Evolutionary conservation across 2,329 filamentous ascomycete genomes (phyloP).

Genomic region (Colletotrichum agaves): DNA sequence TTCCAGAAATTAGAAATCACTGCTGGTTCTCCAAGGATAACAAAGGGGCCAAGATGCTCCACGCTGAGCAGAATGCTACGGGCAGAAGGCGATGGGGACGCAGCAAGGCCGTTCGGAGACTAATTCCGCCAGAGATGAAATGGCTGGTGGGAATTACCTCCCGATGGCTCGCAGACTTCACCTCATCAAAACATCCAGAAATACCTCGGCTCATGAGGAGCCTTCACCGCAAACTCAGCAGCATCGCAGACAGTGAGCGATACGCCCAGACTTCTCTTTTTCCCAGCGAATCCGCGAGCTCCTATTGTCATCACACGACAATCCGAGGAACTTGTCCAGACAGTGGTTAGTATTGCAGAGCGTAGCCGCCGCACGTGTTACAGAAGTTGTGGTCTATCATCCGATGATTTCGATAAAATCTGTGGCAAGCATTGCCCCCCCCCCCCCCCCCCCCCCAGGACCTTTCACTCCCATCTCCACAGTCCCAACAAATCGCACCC

Average conservation of each 20-base stretch:
- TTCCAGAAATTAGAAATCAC: background rate
- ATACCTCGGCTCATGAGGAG: background rate
- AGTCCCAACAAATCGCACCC: background rate
- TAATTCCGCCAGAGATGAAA: constrained; percentile 1
- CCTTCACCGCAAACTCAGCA: background rate
- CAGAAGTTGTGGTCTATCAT: background rate
- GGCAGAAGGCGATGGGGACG: background rate
- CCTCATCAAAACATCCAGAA: background rate
- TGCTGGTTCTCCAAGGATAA: background rate
- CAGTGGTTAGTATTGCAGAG: too few species aligned
- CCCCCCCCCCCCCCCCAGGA: too few species aligned
- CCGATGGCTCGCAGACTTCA: background rate
- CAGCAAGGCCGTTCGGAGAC: background rate
- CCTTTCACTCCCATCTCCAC: background rate
- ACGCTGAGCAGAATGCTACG: background rate
- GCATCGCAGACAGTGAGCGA: background rate
- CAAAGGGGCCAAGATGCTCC: background rate
- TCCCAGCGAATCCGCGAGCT: background rate
- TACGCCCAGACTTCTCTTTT: too few species aligned
- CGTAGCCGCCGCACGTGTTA: background rate
- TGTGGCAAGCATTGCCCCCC: background rate
- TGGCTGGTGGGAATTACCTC: background rate
- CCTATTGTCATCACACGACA: too few species aligned
- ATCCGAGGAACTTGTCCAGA: too few species aligned
- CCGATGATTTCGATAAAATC: background rate